These are phyloP conservation scores for Colletotrichum orbiculare DNA, from an alignment of 2,329 filamentous ascomycete species.

Conservation along the genomic window DNA sequence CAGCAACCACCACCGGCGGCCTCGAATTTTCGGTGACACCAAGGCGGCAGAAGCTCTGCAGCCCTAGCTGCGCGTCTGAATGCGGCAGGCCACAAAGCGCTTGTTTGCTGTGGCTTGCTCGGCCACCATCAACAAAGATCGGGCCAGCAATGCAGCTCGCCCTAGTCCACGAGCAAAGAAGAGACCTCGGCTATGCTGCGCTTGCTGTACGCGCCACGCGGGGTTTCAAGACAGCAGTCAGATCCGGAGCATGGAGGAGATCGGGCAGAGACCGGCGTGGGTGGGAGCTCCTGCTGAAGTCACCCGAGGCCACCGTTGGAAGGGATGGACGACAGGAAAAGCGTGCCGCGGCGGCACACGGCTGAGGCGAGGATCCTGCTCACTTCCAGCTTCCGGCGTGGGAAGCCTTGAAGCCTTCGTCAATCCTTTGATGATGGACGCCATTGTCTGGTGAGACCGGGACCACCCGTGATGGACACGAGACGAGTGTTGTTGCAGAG, in stretches of 20 bases:
- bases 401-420: too few species aligned
- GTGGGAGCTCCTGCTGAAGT: conserved; percentile 3
- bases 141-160: conserved; percentile 10
- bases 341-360: too few species aligned
- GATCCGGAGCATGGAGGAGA: not conserved
- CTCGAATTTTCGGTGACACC: not conserved
- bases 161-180: not conserved
- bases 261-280: conserved; percentile 2
- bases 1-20: too few species aligned
- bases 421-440: too few species aligned
- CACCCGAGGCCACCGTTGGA: conserved; percentile 4
- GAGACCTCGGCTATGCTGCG: too few species aligned
- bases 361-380: too few species aligned
- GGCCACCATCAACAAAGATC: conserved; percentile 5
- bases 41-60: not conserved
- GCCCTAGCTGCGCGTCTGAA: not conserved
- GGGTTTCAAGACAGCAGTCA: not conserved
- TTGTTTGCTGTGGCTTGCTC: conserved; percentile 6
- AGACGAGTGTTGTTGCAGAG: too few species aligned
- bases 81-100: conserved; percentile 12
- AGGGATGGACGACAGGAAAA: too few species aligned
- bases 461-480: too few species aligned
- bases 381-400: too few species aligned
- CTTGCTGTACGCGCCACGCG: not conserved
- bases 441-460: too few species aligned